Evolutionary conservation across 768 basidiomycete species (phyloP).

Genomic region (Paxillus rubicundulus): DNA sequence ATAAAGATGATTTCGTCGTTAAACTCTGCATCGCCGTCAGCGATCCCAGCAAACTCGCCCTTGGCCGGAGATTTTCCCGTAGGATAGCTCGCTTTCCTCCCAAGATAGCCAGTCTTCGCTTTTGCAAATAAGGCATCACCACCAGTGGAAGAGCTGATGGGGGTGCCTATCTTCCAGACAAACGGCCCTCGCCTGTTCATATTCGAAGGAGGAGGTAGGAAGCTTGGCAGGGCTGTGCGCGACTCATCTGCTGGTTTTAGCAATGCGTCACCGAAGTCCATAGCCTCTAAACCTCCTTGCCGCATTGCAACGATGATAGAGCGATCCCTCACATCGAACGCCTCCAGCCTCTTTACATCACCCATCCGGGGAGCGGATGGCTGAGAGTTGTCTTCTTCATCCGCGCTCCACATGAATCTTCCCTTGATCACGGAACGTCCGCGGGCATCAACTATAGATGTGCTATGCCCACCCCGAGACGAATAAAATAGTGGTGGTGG

Average conservation of each 20-base stretch:
- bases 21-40: conserved; percentile 53
- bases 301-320: conserved; percentile 83
- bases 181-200: conserved; percentile 71
- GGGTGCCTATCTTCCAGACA: conserved; percentile 81
- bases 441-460: conserved; percentile 81
- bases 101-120: conserved; percentile 39
- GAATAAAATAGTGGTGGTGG: conserved; percentile 87
- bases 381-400: conserved; percentile 47
- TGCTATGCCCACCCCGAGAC: conserved; percentile 87
- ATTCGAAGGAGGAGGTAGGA: conserved; percentile 56
- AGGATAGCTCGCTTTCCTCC: conserved; percentile 50
- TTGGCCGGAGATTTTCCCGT: conserved; percentile 48
- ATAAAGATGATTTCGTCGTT: conserved; percentile 76
- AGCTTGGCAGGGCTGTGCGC: conserved; percentile 68
- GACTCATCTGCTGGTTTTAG: conserved; percentile 80
- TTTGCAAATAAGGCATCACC: conserved; percentile 42
- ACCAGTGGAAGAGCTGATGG: conserved; percentile 45
- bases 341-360: conserved; percentile 79
- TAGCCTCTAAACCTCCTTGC: conserved; percentile 80
- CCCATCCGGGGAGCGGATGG: conserved; percentile 54
- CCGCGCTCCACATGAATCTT: conserved; percentile 74
- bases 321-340: conserved; percentile 73
- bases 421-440: conserved; percentile 82
- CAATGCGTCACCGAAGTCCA: conserved; percentile 77
- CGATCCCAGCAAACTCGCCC: conserved; percentile 46